These are phyloP conservation scores for Sanghuangporus baumii DNA, from an alignment of 1,284 basidiomycete genomes.

Conservation along the genomic window DNA sequence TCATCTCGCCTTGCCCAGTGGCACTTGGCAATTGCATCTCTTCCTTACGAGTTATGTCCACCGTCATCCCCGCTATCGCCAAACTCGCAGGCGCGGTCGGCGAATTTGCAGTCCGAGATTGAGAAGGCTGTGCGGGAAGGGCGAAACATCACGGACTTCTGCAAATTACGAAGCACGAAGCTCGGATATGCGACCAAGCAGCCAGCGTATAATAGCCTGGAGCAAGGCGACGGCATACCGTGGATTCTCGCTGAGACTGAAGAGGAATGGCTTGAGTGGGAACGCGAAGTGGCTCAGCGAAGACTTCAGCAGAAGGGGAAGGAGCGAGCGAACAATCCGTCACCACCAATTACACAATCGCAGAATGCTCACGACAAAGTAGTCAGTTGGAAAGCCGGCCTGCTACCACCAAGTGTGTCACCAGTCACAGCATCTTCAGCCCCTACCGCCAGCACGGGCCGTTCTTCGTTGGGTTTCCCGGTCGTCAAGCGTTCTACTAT, in stretches of 20 bases:
- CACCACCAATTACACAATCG: conserved; percentile 4
- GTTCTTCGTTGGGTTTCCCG: conserved; percentile 14
- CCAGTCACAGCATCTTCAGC: neutral
- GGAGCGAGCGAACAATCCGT: neutral
- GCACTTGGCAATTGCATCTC: conserved; percentile 17
- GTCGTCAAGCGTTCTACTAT: conserved; percentile 16
- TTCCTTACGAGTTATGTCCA: conserved; percentile 20
- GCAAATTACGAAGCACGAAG: conserved; percentile 13
- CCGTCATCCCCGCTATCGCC: conserved; percentile 18
- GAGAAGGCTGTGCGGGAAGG: conserved; percentile 15
- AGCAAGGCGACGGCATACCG: conserved; percentile 9
- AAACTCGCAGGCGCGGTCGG: conserved; percentile 9
- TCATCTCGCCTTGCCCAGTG: conserved; percentile 19
- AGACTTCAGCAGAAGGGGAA: conserved; percentile 14
- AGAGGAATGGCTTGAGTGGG: conserved; percentile 23
- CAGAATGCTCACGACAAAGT: conserved; percentile 14
- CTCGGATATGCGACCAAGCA: conserved; percentile 15
- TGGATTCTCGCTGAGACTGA: conserved; percentile 20
- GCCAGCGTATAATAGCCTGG: neutral
- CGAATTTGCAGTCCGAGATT: conserved; percentile 16
- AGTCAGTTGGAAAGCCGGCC: conserved; percentile 11
- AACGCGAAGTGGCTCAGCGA: conserved; percentile 12
- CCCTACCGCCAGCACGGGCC: neutral
- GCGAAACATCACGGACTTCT: conserved; percentile 13
- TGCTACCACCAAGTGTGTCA: neutral